These are phyloP conservation scores for Alternaria arborescens DNA, from an alignment of 2,329 filamentous ascomycete genomes.

Conservation along the genomic window DNA sequence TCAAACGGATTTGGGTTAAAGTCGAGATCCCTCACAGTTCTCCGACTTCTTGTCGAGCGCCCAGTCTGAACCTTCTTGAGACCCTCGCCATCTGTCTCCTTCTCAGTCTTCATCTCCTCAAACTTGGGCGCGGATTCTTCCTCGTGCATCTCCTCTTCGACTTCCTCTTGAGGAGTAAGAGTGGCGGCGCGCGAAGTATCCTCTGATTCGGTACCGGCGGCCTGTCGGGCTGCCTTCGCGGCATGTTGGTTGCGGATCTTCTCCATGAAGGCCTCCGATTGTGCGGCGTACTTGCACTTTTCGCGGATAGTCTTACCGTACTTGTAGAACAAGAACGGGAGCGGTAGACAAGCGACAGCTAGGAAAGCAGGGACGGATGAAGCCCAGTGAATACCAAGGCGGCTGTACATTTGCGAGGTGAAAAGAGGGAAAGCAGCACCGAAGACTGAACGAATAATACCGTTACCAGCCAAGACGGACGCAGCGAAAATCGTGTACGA, in stretches of 20 bases:
- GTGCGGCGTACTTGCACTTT: conserved; percentile 74
- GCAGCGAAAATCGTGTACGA: conserved; percentile 77
- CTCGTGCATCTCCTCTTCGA: conserved; percentile 41
- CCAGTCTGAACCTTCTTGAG: conserved; percentile 43
- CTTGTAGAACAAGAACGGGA: conserved; percentile 79
- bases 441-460: conserved; percentile 78
- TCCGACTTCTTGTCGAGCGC: conserved; percentile 36
- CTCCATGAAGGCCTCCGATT: conserved; percentile 69
- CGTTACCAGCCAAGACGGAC: conserved; percentile 78
- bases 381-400: conserved; percentile 75
- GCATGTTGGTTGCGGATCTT: conserved; percentile 52
- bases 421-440: conserved; percentile 85
- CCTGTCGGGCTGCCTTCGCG: conserved; percentile 22
- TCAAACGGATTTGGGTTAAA: conserved; percentile 59
- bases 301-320: conserved; percentile 71
- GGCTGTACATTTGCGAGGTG: conserved; percentile 67
- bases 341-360: conserved; percentile 73
- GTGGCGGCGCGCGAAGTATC: conserved; percentile 40
- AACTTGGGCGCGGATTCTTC: conserved; percentile 43
- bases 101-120: conserved; percentile 51
- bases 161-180: conserved; percentile 31
- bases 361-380: conserved; percentile 77
- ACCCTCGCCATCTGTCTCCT: conserved; percentile 37
- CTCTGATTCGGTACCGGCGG: conserved; percentile 18
- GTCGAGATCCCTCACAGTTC: conserved; percentile 36